A percentile compares a stretch with the other conserved stretches of the same genome.
Evolutionary conservation across 768 basidiomycete genomes (phyloP).

Genomic region (Vararia minispora): DNA sequence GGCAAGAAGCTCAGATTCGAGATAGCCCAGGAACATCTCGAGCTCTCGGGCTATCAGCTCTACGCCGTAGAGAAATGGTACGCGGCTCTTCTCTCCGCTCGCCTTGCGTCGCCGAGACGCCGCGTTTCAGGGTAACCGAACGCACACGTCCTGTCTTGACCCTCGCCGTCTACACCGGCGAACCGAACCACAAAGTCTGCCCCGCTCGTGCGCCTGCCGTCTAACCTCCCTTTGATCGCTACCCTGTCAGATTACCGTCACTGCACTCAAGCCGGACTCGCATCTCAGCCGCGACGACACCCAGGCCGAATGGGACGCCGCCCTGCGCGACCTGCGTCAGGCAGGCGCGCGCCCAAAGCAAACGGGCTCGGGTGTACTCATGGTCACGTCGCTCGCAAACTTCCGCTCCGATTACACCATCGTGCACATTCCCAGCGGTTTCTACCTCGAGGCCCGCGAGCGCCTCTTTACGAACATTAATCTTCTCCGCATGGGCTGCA

Average conservation of each 20-base stretch:
- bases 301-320: conserved; percentile 47
- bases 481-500: conserved; percentile 74
- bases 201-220: background rate
- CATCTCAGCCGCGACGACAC: conserved; percentile 32
- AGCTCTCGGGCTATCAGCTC: conserved; percentile 60
- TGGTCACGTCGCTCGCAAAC: conserved; percentile 78
- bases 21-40: conserved; percentile 34
- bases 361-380: conserved; percentile 58
- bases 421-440: conserved; percentile 63
- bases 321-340: conserved; percentile 47
- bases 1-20: conserved; percentile 36
- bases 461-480: conserved; percentile 76
- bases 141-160: conserved; percentile 47
- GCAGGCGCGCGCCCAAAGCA: conserved; percentile 66
- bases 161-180: conserved; percentile 69
- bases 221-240: background rate
- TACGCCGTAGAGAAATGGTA: conserved; percentile 86
- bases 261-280: conserved; percentile 37
- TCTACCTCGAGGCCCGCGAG: conserved; percentile 50
- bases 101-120: background rate
- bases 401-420: conserved; percentile 85
- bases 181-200: conserved; percentile 51
- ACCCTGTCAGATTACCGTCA: conserved; percentile 41
- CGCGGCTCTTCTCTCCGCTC: conserved; percentile 9
- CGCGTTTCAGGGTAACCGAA: conserved; percentile 47